Conservation (phyloP, 2,329 filamentous ascomycete genomes). For the Paraphoma sp. region DNA sequence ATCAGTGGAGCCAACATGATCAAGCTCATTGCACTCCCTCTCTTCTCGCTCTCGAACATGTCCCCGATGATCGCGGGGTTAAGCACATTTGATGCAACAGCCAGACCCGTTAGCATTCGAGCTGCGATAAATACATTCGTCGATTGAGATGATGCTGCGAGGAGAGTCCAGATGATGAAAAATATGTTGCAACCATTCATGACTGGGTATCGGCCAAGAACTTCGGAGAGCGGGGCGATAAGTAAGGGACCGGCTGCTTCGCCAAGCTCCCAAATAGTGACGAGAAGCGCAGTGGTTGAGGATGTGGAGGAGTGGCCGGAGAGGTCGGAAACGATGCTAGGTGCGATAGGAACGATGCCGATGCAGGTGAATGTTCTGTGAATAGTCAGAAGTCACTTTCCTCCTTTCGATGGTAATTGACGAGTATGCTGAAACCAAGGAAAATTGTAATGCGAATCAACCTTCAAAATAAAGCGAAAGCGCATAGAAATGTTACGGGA, state of each 20-base stretch:
- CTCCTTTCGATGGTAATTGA: background rate
- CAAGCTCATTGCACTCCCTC: constrained; percentile 65
- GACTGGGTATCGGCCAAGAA: constrained; percentile 41
- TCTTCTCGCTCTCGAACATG: constrained; percentile 64
- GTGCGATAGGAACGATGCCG: constrained; percentile 44
- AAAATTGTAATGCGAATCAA: too few relatives aligned
- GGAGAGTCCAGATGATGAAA: constrained; percentile 53
- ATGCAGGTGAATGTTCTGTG: constrained; percentile 48
- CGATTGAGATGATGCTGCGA: constrained; percentile 49
- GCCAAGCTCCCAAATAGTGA: constrained; percentile 47
- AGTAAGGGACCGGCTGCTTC: constrained; percentile 44
- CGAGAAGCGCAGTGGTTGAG: constrained; percentile 37
- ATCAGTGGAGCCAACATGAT: constrained; percentile 64
- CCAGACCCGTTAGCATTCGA: constrained; percentile 53
- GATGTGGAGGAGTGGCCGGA: constrained; percentile 28
- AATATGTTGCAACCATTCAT: constrained; percentile 49
- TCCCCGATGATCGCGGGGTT: constrained; percentile 70
- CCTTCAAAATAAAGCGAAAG: too few relatives aligned
- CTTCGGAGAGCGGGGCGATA: constrained; percentile 43
- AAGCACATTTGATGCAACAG: constrained; percentile 61
- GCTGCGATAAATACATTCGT: constrained; percentile 50
- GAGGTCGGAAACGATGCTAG: constrained; percentile 40
- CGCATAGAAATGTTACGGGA: too few relatives aligned
- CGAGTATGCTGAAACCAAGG: background rate
- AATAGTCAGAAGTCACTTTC: background rate